Evolutionary conservation across 2,329 filamentous ascomycete species (phyloP).

Genomic region (Alternaria gaisen): DNA sequence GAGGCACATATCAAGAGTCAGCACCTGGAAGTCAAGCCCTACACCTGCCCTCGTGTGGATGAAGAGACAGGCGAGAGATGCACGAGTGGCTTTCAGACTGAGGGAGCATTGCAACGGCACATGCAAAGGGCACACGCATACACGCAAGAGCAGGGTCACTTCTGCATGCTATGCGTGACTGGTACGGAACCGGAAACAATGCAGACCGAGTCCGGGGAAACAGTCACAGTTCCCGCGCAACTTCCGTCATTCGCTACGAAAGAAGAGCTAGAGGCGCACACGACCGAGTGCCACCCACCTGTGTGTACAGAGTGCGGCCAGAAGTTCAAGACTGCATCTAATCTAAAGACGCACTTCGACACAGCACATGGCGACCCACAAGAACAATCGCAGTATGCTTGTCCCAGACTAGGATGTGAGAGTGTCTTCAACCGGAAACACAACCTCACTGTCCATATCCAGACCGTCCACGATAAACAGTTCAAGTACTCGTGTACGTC

Average conservation of each 20-base stretch:
- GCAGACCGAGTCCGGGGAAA: slow-evolving; percentile 22
- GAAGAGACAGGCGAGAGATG: slow-evolving; percentile 66
- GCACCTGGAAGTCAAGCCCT: slow-evolving; percentile 77
- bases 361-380: slow-evolving; percentile 66
- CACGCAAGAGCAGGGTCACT: slow-evolving; percentile 65
- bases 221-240: not conserved
- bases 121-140: slow-evolving; percentile 74
- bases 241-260: slow-evolving; percentile 71
- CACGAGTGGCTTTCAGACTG: slow-evolving; percentile 74
- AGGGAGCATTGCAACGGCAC: slow-evolving; percentile 75
- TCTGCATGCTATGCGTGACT: slow-evolving; percentile 75
- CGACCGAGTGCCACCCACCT: slow-evolving; percentile 74
- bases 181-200: slow-evolving; percentile 45
- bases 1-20: slow-evolving; percentile 81
- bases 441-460: slow-evolving; percentile 84
- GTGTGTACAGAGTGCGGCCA: slow-evolving; percentile 78
- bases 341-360: slow-evolving; percentile 75
- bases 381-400: slow-evolving; percentile 64
- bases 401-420: slow-evolving; percentile 72
- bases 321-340: slow-evolving; percentile 64
- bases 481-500: slow-evolving; percentile 80
- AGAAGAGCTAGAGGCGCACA: slow-evolving; percentile 75
- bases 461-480: slow-evolving; percentile 77
- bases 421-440: slow-evolving; percentile 82
- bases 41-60: slow-evolving; percentile 71